phyloP scores from a whole-genome alignment of 2,329 filamentous ascomycete genomes.

The Ceratocystis papillata region DNA sequence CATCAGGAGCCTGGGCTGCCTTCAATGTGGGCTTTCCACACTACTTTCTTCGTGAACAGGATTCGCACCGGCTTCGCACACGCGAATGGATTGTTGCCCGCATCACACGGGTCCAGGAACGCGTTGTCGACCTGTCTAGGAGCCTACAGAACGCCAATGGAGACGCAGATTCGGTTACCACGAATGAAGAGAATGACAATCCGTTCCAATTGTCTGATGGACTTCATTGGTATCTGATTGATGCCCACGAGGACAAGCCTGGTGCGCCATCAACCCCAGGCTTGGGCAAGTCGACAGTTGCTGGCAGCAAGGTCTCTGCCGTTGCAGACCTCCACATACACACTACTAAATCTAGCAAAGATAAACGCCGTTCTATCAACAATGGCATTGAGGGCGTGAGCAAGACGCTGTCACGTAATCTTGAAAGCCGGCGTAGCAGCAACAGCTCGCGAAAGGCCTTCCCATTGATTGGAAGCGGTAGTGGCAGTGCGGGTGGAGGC shows the following conservation, averaged over 20 bases:
- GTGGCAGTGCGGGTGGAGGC: constrained; percentile 30
- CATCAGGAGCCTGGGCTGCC: constrained; percentile 89
- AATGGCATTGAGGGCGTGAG: constrained; percentile 61
- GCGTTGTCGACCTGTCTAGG: constrained; percentile 83
- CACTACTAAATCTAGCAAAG: constrained; percentile 26
- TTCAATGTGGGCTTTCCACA: constrained; percentile 97
- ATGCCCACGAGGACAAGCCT: constrained; percentile 85
- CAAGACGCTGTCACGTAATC: constrained; percentile 70
- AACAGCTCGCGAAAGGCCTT: constrained; percentile 69
- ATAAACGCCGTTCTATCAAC: constrained; percentile 40
- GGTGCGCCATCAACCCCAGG: constrained; percentile 87
- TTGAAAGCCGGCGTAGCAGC: constrained; percentile 85
- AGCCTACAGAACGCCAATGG: constrained; percentile 45
- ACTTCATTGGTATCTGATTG: constrained; percentile 88
- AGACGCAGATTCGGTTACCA: constrained; percentile 41
- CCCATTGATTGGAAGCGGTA: constrained; percentile 40
- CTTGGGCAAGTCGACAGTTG: constrained; percentile 82
- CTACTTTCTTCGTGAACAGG: constrained; percentile 90
- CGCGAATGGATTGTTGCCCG: constrained; percentile 95
- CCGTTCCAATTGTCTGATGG: constrained; percentile 95
- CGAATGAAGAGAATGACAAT: constrained; percentile 74
- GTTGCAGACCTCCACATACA: constrained; percentile 58
- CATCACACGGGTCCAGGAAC: constrained; percentile 82
- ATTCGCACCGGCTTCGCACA: constrained; percentile 69
- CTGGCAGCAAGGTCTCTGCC: constrained; percentile 75